Percentiles rank a stretch among this genome's conserved stretches.
phyloP scores from a whole-genome alignment of 2,329 filamentous ascomycete species.

The Colletotrichum sp. region DNA sequence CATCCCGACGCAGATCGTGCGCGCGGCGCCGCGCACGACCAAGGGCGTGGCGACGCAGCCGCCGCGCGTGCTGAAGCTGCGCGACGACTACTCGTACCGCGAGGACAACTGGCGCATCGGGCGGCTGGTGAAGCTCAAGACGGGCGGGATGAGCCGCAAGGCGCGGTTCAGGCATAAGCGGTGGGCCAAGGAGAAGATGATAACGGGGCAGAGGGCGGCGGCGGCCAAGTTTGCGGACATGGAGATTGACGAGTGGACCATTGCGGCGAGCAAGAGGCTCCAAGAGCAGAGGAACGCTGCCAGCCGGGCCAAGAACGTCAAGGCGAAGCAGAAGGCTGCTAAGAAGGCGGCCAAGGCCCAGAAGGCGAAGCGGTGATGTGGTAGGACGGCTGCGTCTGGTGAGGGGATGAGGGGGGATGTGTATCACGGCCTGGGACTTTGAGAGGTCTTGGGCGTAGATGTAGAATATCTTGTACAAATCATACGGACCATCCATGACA shows the following conservation, averaged over 20 bases:
- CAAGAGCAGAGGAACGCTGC: conserved; percentile 30
- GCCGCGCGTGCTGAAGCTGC: conserved; percentile 53
- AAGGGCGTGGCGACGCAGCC: conserved; percentile 41
- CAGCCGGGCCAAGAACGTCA: conserved; percentile 29
- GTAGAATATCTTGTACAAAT: conserved; percentile 23
- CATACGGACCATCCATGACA: conserved; percentile 1
- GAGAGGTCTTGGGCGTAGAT: background rate
- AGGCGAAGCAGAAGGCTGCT: conserved; percentile 42
- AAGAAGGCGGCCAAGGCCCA: conserved; percentile 35
- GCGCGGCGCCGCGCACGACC: conserved; percentile 31
- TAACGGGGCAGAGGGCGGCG: conserved; percentile 44
- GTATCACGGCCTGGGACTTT: background rate
- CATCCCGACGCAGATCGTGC: conserved; percentile 52
- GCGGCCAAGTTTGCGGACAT: conserved; percentile 31
- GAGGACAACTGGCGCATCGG: conserved; percentile 67
- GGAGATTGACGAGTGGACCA: conserved; percentile 30
- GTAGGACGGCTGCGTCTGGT: background rate
- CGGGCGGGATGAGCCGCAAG: conserved; percentile 44
- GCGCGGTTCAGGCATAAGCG: conserved; percentile 50
- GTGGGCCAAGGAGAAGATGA: conserved; percentile 47
- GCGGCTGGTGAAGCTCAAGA: conserved; percentile 52
- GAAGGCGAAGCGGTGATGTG: conserved; percentile 36
- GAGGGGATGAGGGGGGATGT: background rate
- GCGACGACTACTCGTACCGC: conserved; percentile 61
- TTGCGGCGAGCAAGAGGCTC: conserved; percentile 26